Evolutionary conservation across 495 filamentous ascomycete genomes (phyloP).

Genomic region (Aspergillus panamensis): DNA sequence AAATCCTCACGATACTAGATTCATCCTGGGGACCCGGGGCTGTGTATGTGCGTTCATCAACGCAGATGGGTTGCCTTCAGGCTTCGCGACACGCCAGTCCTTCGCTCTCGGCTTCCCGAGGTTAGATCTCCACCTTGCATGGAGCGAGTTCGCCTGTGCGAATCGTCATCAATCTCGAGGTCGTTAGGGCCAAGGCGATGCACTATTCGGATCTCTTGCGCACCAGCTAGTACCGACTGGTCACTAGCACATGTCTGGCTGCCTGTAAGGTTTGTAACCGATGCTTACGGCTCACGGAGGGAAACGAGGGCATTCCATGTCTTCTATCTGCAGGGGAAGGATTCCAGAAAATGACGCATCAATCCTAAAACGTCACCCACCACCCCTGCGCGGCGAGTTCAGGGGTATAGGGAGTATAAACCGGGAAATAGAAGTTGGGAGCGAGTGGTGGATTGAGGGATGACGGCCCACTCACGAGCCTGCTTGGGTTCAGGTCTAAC

Average conservation of each 20-base stretch:
- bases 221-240: slow-evolving; percentile 2
- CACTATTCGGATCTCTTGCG: no score
- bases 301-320: neutral
- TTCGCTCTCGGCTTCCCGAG: slow-evolving; percentile 17
- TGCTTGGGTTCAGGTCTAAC: neutral
- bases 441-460: neutral
- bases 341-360: slow-evolving; percentile 19
- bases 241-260: neutral
- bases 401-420: neutral
- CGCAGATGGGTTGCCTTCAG: no score
- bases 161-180: slow-evolving; percentile 7
- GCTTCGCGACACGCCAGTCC: neutral
- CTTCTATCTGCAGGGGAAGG: slow-evolving; percentile 7
- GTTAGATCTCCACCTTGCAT: neutral
- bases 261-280: neutral
- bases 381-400: neutral
- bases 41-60: no score
- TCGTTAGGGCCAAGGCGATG: no score
- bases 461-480: neutral
- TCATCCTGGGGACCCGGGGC: slow-evolving; percentile 1
- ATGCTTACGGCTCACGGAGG: neutral
- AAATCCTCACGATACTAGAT: neutral
- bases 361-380: neutral
- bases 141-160: slow-evolving; percentile 1
- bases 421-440: neutral